A percentile compares a stretch with the other conserved stretches of the same genome.
These are phyloP conservation scores for Coelastrella sp. DNA, from an alignment of 139 green algal genomes.

Conservation along the genomic window DNA sequence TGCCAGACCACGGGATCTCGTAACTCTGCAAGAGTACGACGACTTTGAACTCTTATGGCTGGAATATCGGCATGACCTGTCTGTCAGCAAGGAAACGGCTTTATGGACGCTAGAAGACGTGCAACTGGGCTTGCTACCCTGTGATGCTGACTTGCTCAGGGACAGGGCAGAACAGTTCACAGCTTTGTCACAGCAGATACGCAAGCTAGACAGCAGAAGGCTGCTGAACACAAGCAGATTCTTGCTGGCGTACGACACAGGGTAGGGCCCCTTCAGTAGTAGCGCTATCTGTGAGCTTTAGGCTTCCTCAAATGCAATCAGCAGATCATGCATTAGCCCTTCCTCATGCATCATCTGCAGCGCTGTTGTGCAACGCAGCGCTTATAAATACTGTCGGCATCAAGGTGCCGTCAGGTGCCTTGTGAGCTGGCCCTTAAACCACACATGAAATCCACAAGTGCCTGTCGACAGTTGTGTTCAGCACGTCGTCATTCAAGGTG, in stretches of 20 bases:
- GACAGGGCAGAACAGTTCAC: not conserved
- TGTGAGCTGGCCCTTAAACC: too few relatives aligned
- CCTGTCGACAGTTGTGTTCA: too few relatives aligned
- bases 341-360: not conserved
- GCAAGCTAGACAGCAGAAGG: not conserved
- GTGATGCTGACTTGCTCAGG: conserved; percentile 23
- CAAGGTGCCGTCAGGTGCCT: too few relatives aligned
- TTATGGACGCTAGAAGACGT: not conserved
- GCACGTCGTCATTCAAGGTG: too few relatives aligned
- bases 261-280: not conserved
- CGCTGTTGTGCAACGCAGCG: too few relatives aligned
- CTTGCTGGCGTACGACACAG: not conserved
- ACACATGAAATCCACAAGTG: too few relatives aligned
- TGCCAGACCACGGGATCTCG: not conserved
- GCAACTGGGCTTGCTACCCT: conserved; percentile 3
- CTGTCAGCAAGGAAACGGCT: conserved; percentile 6
- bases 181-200: not conserved
- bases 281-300: too few relatives aligned
- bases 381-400: too few relatives aligned
- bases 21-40: conserved; percentile 20
- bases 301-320: not conserved
- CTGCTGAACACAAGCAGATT: not conserved
- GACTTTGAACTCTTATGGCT: conserved; percentile 44
- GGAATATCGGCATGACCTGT: not conserved
- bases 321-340: not conserved